Percentiles rank a stretch among this genome's conserved stretches.
Evolutionary conservation across 805 yeast species (phyloP).

Genomic region (Helenozyma rhizophorensis): DNA sequence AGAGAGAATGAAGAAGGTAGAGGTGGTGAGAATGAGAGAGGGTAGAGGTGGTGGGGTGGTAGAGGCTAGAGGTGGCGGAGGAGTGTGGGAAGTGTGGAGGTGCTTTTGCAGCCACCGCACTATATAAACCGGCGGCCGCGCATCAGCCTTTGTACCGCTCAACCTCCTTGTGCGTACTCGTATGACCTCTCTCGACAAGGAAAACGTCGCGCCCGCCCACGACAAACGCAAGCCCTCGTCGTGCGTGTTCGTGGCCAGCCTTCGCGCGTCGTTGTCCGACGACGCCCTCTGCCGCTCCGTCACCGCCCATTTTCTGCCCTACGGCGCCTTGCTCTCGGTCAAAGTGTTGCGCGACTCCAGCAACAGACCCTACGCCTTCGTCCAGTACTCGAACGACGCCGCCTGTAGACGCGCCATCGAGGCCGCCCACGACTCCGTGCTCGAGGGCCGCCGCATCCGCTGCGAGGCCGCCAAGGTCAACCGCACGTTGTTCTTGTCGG

Average conservation of each 20-base stretch:
- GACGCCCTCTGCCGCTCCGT: slow-evolving; percentile 70
- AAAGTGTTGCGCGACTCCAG: slow-evolving; percentile 80
- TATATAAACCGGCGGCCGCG: no score
- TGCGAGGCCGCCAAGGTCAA: slow-evolving; percentile 92
- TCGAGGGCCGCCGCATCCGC: slow-evolving; percentile 74
- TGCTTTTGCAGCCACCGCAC: no score
- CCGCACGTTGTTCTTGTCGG: slow-evolving; percentile 70
- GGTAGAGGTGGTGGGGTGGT: no score
- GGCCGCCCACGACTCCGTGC: slow-evolving; percentile 61
- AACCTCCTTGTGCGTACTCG: no score
- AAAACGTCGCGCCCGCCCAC: slow-evolving; percentile 2
- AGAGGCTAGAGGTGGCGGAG: no score
- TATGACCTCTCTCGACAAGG: no score
- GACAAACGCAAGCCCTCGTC: slow-evolving; percentile 54
- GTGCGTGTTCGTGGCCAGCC: slow-evolving; percentile 84
- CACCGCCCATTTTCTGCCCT: slow-evolving; percentile 59
- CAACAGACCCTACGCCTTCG: slow-evolving; percentile 88
- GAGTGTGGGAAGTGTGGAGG: no score
- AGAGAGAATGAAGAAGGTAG: no score
- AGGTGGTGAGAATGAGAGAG: no score
- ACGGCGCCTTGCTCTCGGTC: slow-evolving; percentile 69
- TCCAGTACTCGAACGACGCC: slow-evolving; percentile 68
- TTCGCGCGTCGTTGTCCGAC: slow-evolving; percentile 61
- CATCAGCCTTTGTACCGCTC: no score
- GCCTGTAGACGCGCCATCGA: slow-evolving; percentile 67